Evolutionary conservation across 106 monocot genomes (phyloP).

Genomic region (Acorus gramineus): DNA sequence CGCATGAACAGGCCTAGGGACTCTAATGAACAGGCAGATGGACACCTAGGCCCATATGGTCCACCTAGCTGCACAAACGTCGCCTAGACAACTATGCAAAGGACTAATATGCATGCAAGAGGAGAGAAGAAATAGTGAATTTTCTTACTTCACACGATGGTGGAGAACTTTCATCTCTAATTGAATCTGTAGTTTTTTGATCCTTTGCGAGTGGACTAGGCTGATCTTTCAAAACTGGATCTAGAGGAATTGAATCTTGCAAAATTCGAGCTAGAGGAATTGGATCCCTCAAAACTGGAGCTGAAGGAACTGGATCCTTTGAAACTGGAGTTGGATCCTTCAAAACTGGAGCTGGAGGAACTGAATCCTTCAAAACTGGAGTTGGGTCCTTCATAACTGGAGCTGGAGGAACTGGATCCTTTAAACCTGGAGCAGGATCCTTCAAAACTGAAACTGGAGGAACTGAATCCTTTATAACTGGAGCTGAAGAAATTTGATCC

Average conservation of each 20-base stretch:
- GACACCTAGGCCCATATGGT: too few relatives aligned
- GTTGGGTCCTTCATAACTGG: neutral
- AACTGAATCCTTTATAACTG: too few relatives aligned
- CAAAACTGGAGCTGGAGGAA: conserved; percentile 3
- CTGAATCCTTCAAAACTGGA: conserved; percentile 2
- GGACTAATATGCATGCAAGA: neutral
- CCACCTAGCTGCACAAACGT: too few relatives aligned
- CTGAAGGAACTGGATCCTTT: neutral
- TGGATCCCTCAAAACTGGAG: neutral
- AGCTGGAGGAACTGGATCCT: neutral
- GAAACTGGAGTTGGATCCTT: conserved; percentile 8
- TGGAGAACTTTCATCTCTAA: conserved; percentile 17
- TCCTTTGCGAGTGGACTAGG: too few relatives aligned
- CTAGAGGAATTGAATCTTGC: neutral
- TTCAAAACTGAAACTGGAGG: conserved; percentile 8
- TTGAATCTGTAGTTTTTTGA: too few relatives aligned
- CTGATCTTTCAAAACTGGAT: conserved; percentile 4
- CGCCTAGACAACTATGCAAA: neutral
- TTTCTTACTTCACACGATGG: conserved; percentile 42
- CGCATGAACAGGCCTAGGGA: too few relatives aligned
- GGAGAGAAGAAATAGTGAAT: neutral
- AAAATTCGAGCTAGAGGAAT: too few relatives aligned
- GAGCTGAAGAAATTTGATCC: neutral
- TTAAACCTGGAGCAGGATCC: neutral
- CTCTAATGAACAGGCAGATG: too few relatives aligned